These are phyloP conservation scores for Haplographium delicatum DNA, from an alignment of 495 filamentous ascomycete genomes.

Conservation along the genomic window DNA sequence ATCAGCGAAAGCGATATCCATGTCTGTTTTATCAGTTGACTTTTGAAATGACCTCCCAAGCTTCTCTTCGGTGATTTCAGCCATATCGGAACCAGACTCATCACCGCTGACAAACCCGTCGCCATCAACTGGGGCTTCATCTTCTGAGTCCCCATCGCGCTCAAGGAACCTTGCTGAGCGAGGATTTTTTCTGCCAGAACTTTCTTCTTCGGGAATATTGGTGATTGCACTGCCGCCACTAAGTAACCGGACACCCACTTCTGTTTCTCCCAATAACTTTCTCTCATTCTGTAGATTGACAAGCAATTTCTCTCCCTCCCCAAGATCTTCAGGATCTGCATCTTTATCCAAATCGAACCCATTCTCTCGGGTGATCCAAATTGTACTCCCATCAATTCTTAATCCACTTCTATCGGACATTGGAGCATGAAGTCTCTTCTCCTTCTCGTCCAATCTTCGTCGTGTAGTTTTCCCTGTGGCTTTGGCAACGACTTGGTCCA, in stretches of 20 bases:
- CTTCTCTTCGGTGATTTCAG: slow-evolving; percentile 48
- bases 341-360: slow-evolving; percentile 73
- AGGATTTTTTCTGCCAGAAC: slow-evolving; percentile 63
- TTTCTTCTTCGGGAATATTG: slow-evolving; percentile 52
- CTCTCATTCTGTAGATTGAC: slow-evolving; percentile 82
- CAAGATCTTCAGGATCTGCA: slow-evolving; percentile 62
- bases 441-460: slow-evolving; percentile 83
- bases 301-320: slow-evolving; percentile 88
- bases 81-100: slow-evolving; percentile 48
- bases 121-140: slow-evolving; percentile 41
- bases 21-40: slow-evolving; percentile 36
- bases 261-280: slow-evolving; percentile 72
- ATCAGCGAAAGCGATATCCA: slow-evolving; percentile 82
- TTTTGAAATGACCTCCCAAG: slow-evolving; percentile 51
- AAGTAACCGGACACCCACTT: slow-evolving; percentile 79
- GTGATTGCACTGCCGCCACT: slow-evolving; percentile 65
- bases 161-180: slow-evolving; percentile 64
- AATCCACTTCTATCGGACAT: slow-evolving; percentile 98
- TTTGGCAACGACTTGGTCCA: slow-evolving; percentile 79
- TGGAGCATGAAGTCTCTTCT: slow-evolving; percentile 90
- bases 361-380: slow-evolving; percentile 53
- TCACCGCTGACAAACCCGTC: slow-evolving; percentile 62
- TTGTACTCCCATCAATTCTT: slow-evolving; percentile 53
- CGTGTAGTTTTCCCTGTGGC: slow-evolving; percentile 71
- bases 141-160: slow-evolving; percentile 49